Conservation (phyloP, 2,329 filamentous ascomycete genomes). For the Cytospora leucostoma region DNA sequence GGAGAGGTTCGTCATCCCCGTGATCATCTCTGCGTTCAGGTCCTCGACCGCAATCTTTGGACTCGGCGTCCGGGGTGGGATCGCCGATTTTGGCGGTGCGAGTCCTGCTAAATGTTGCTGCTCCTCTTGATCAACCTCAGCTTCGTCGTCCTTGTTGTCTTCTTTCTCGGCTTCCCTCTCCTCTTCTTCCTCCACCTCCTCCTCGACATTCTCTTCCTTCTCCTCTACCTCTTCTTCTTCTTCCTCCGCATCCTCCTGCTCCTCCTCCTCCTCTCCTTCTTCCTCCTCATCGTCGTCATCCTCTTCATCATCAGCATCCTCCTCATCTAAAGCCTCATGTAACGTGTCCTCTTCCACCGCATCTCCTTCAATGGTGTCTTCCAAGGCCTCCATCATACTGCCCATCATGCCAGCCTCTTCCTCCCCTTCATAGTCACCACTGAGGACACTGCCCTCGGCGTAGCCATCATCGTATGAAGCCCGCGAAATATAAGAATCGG, state of each 20-base stretch:
- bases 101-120: constrained; percentile 11
- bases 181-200: constrained; percentile 38
- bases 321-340: constrained; percentile 34
- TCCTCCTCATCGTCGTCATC: background rate
- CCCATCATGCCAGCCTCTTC: constrained; percentile 41
- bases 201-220: constrained; percentile 36
- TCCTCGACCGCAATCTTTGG: constrained; percentile 44
- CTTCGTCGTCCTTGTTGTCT: constrained; percentile 33
- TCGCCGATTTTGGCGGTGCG: constrained; percentile 22
- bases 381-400: constrained; percentile 43
- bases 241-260: constrained; percentile 29
- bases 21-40: constrained; percentile 58
- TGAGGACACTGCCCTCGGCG: constrained; percentile 45
- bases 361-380: constrained; percentile 40
- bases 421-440: constrained; percentile 47
- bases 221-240: constrained; percentile 43
- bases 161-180: constrained; percentile 41
- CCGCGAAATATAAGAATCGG: constrained; percentile 47
- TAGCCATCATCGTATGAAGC: constrained; percentile 40
- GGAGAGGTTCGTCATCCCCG: constrained; percentile 57
- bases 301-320: constrained; percentile 21
- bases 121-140: constrained; percentile 2
- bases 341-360: constrained; percentile 39
- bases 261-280: constrained; percentile 28
- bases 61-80: constrained; percentile 14